Conservation (phyloP, 1,284 basidiomycete genomes). For the Termitomyces sp. region DNA sequence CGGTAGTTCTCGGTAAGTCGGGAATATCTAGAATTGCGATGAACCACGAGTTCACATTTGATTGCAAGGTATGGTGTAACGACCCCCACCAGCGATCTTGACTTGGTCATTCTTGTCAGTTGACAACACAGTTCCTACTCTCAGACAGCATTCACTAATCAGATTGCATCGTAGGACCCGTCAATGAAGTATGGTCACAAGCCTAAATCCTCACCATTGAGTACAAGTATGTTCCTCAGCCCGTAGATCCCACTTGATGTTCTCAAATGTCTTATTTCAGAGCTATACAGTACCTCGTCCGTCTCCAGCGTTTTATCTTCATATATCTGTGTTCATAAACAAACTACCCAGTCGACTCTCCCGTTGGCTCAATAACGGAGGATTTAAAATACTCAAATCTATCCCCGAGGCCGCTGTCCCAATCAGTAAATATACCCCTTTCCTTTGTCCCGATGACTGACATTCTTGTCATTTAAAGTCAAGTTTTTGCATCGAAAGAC, state of each 20-base stretch:
- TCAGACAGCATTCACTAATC: neutral
- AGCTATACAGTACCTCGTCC: slow-evolving; percentile 30
- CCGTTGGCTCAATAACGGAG: slow-evolving; percentile 24
- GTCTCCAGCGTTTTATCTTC: slow-evolving; percentile 1
- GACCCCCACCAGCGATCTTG: slow-evolving; percentile 38
- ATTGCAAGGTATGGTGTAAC: slow-evolving; percentile 37
- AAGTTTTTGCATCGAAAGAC: slow-evolving; percentile 45
- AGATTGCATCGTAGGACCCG: slow-evolving; percentile 32
- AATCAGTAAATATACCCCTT: slow-evolving; percentile 38
- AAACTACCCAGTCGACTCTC: slow-evolving; percentile 29
- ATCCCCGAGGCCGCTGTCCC: slow-evolving; percentile 43
- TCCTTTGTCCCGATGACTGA: neutral
- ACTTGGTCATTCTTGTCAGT: slow-evolving; percentile 47
- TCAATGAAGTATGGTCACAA: slow-evolving; percentile 27
- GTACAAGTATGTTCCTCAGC: neutral
- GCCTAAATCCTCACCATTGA: neutral
- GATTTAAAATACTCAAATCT: slow-evolving; percentile 32
- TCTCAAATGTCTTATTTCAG: slow-evolving; percentile 18
- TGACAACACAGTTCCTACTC: neutral
- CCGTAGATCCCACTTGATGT: neutral
- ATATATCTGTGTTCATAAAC: neutral
- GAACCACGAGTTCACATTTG: neutral
- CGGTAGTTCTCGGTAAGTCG: slow-evolving; percentile 40
- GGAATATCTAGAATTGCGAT: too few relatives aligned
- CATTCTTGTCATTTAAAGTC: slow-evolving; percentile 30